Base-by-base conservation (phyloP, 495 filamentous ascomycete species). In the Aspergillus haitiensis region DNA sequence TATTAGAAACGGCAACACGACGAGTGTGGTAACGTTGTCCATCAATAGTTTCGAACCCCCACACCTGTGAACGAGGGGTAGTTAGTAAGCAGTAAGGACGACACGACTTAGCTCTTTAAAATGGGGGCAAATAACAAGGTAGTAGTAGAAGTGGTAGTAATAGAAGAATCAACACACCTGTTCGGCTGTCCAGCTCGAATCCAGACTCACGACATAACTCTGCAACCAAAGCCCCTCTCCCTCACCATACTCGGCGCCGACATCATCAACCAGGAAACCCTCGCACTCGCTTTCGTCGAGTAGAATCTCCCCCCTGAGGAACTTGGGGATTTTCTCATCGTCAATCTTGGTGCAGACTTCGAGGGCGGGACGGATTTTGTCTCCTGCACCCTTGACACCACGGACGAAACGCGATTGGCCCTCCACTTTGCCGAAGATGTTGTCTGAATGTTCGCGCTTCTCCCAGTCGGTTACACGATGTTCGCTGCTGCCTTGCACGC, bases 351-450 rank as follows among this genome's bases (percentile, higher is more conserved):
- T 74, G 52, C 67, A 56, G 48, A 77, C 18, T 3, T 75, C 70
- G 12, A 75, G 15, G 7, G 67, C 61, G 0, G 77, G 76, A 3
- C 72, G 68, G n/a, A 74, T 63, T 52, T 70, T 72, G 39, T 72
- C 74, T 33, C 74, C 72, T 5, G 55, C 70, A 12, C 54, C 63
- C 63, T 75, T 73, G 1, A 61, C 59, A 13, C 73, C 76, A 32
- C 71, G 68, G 52, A 85, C 49, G 64, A 82, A 85, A n/a, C 83
- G 78, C 32, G 78, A 82, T 54, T 82, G 76, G 27, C 89, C 92
- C 18, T 74, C 71, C 44, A 96, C 74, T 11, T 73, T 74, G 18
- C 94, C 93, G 69, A 97, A 98, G 56, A 97, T 81, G 75, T 85
- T 82, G 75, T 97, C 93, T 31, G 71, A 72, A 75, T 94, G 91